Evolutionary conservation across 2,329 filamentous ascomycete genomes (phyloP), one percentile per base, ranked within the genome.

Genomic region (Penicillium crustosum): DNA sequence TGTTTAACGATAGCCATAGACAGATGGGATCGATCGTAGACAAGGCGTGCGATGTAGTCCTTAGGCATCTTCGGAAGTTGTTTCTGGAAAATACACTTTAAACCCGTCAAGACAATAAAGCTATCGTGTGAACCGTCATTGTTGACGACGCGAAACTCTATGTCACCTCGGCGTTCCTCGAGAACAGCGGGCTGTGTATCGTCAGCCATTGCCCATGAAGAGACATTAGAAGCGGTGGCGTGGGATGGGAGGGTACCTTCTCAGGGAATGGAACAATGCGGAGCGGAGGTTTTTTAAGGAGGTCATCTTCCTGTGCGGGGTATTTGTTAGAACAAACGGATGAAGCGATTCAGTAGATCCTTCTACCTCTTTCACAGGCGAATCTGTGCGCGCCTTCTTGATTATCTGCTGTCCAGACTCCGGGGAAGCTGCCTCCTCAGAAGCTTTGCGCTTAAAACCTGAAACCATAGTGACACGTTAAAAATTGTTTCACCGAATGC

Each of bases 31-130:
- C 94, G 88, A 76, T 99, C 94, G 78, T 99, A 99, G 58, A 99
- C 94, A 8, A 99, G 86, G 39, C 94, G 90, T 4, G 94, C 94
- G 67, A 99, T 97, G 74, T 99, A 99, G 72, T 97, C 94, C 76
- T 97, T 97, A 15, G 94, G 94, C 94, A 99, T 99, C 77, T 97
- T 97, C 0, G 94, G 94, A 6, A 99, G 82, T 72, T 99, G 94
- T 68, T 97, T 97, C 74, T 99, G 94, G 70, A 99, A 97, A 64
- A 99, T 95, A 72, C 93, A 96, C 74, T 97, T 99, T 55, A 99
- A 81, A 15, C 94, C 94, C 0, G 93, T 97, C 58, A 99, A 82
- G 67, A 99, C 95, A 70, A 97, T 95, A 65, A 93, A 87, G 71
- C 90, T 95, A 70, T 96, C 91, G 63, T 89, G 85, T 38, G 87